Evolutionary conservation across 495 filamentous ascomycete genomes (phyloP).

Genomic region (Penicillium desertorum): DNA sequence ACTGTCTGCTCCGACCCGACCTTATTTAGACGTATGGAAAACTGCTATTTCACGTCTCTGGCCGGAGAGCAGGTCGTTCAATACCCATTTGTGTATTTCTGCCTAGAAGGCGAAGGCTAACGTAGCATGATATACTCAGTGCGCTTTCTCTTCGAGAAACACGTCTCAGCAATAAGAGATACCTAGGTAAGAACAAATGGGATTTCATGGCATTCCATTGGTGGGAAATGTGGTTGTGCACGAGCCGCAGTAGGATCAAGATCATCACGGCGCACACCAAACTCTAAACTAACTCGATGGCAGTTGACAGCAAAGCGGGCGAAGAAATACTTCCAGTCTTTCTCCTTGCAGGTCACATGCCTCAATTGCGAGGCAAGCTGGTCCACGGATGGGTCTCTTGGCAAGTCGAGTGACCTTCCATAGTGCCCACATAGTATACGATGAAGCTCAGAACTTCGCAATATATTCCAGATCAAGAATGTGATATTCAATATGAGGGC

Average conservation of each 20-base stretch:
- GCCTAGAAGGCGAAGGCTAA: neutral
- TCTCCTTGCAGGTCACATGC: neutral
- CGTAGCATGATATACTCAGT: neutral
- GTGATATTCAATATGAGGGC: neutral
- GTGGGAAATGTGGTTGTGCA: constrained; percentile 12
- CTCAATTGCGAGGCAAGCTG: constrained; percentile 4
- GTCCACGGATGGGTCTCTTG: too few relatives aligned
- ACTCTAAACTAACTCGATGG: neutral
- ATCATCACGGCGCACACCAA: neutral
- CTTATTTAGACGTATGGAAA: neutral
- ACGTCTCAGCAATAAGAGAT: constrained; percentile 4
- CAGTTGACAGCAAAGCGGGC: neutral
- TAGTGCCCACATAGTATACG: constrained; percentile 1
- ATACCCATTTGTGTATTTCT: neutral
- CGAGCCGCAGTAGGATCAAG: constrained; percentile 10
- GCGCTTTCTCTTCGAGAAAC: neutral
- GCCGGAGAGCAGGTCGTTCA: neutral
- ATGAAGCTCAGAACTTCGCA: neutral
- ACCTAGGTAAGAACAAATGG: constrained; percentile 3
- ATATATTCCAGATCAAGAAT: neutral
- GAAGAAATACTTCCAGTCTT: neutral
- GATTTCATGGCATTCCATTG: constrained; percentile 8
- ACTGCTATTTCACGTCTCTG: neutral
- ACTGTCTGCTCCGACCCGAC: neutral
- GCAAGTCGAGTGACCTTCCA: neutral